Base-by-base conservation (phyloP, 2,329 filamentous ascomycete species). In the Fusarium hostae region DNA sequence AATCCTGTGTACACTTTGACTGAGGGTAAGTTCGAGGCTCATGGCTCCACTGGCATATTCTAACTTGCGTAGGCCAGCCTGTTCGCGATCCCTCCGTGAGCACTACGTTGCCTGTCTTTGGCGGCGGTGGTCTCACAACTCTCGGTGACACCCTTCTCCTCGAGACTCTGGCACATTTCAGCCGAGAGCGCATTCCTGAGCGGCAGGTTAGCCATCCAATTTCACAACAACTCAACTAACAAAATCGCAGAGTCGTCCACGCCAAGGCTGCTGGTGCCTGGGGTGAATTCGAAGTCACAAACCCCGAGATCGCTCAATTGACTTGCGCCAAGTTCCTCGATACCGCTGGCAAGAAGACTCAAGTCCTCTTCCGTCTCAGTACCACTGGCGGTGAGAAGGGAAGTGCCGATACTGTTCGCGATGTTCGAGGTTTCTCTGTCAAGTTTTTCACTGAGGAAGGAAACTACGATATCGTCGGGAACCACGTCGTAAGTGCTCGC, bases 321-420 rank as follows among this genome's bases (percentile, higher is more conserved):
- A 89, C 86, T 13, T 62, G 45, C 7, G 86, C 87, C 32, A 83
- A 84, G 41, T 87, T 90, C 66, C 81, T 90, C 11, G 85, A 77
- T 50, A 79, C 78, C 2, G 78, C 86, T n/a, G 87, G 87, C 1
- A 89, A 87, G 71, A 88, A 86, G 76, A 79, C 79, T 35, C 81
- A 88, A 0, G 81, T 89, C 2, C 91, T 92, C 56, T 82, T 89
- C n/a, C 88, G 91, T 24, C 90, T 93, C 75, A 92, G 89, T 0
- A 93, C 91, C 6, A 91, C 93, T n/a, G 88, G 89, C 18, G 89
- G 89, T 8, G 90, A 87, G 50, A 84, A 87, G 30, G 91, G 91
- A 28, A 90, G 88, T 68, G 86, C 89, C 5, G 91, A 93, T 69
- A 89, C 89, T 0, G 89, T 87, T 18, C 86, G 91, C 37, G 91